Evolutionary conservation across 371 early-diverging fungal species (phyloP).

Genomic region (Nosema granulosis): DNA sequence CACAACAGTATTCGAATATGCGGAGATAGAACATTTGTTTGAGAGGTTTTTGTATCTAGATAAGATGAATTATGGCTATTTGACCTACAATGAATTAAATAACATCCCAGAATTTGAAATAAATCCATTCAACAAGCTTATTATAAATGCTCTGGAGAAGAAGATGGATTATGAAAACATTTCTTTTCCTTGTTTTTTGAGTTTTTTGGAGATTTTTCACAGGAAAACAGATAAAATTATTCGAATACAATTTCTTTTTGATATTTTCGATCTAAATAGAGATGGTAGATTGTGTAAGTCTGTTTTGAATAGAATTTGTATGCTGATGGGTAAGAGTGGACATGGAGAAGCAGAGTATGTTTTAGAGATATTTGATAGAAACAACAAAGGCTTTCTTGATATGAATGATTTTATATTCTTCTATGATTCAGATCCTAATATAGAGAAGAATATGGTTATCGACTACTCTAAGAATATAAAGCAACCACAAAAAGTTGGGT

Average conservation of each 20-base stretch:
- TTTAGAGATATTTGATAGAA: conserved; percentile 52
- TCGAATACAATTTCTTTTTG: conserved; percentile 58
- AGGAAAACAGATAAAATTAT: conserved; percentile 32
- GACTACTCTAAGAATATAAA: conserved; percentile 54
- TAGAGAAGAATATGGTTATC: conserved; percentile 57
- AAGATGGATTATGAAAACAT: conserved; percentile 56
- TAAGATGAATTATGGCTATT: conserved; percentile 39
- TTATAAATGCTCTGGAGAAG: conserved; percentile 54
- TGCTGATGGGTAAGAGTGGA: conserved; percentile 39
- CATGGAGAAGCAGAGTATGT: conserved; percentile 41
- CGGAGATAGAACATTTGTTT: conserved; percentile 58
- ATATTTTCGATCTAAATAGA: conserved; percentile 57
- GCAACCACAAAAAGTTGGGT: conserved; percentile 15
- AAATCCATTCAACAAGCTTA: conserved; percentile 58
- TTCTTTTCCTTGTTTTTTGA: conserved; percentile 59
- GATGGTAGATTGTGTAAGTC: conserved; percentile 50
- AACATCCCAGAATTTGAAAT: conserved; percentile 61
- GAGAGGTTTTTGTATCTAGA: conserved; percentile 60
- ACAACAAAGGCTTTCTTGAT: conserved; percentile 57
- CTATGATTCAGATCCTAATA: conserved; percentile 38
- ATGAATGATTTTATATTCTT: conserved; percentile 55
- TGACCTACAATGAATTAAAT: conserved; percentile 58
- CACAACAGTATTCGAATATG: conserved; percentile 42
- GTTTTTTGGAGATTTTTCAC: conserved; percentile 54
- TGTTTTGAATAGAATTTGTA: conserved; percentile 44